phyloP scores from a whole-genome alignment of 73 alveolate genomes.

The Uronychia binucleata region DNA sequence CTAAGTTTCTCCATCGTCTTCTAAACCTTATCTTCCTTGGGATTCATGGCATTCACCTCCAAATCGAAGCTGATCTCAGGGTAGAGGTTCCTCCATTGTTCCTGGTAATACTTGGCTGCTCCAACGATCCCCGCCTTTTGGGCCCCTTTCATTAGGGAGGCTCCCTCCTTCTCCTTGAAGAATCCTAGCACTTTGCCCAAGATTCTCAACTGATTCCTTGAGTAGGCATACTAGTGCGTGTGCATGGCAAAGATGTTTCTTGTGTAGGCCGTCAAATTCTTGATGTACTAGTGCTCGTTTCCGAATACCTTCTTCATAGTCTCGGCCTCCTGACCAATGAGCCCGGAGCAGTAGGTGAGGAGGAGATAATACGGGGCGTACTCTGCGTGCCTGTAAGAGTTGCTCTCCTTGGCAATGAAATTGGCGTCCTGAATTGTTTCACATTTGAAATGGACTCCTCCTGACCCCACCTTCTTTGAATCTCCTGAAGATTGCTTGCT shows the following conservation, averaged over 20 bases:
- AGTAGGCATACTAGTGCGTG: background rate
- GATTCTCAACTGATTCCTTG: background rate
- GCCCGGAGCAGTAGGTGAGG: background rate
- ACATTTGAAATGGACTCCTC: background rate
- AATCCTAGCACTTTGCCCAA: background rate
- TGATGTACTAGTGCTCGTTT: background rate
- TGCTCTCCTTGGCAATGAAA: background rate
- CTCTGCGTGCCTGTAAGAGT: background rate
- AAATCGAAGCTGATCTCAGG: background rate
- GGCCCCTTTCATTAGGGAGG: background rate
- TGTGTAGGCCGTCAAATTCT: background rate
- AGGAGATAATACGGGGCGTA: background rate
- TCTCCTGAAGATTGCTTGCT: too few species aligned
- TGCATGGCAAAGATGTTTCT: background rate
- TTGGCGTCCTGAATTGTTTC: background rate
- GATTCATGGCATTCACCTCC: background rate
- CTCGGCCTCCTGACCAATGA: background rate
- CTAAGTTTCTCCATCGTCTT: background rate
- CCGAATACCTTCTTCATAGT: background rate
- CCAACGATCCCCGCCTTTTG: background rate
- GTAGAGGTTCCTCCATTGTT: background rate
- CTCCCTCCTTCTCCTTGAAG: background rate
- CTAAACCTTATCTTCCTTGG: background rate
- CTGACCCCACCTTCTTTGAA: background rate
- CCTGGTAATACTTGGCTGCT: background rate